Evolutionary conservation across 2,329 filamentous ascomycete genomes (phyloP).

Genomic region (Neospermospora avenae): DNA sequence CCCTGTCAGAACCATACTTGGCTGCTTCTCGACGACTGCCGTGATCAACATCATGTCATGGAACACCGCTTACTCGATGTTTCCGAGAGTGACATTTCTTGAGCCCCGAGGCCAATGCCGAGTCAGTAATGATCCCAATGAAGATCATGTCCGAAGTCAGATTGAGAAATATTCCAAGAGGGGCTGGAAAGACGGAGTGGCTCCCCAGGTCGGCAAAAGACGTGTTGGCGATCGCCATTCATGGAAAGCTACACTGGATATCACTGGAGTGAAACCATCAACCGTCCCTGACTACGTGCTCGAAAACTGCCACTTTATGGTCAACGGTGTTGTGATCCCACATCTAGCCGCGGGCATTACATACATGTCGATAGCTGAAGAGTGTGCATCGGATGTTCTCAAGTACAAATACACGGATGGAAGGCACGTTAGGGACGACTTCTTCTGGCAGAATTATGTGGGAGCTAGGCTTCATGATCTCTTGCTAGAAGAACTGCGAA

Average conservation of each 20-base stretch:
- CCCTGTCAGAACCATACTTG: background rate
- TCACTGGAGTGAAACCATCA: background rate
- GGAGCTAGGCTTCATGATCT: background rate
- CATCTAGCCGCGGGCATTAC: background rate
- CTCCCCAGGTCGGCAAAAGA: background rate
- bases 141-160: background rate
- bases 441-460: background rate
- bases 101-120: background rate
- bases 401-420: background rate
- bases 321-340: background rate
- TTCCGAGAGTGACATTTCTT: conserved; percentile 6
- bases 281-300: conserved; percentile 6
- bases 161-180: background rate
- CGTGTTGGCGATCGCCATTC: background rate
- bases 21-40: conserved; percentile 3
- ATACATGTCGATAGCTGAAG: background rate
- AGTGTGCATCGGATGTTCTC: background rate
- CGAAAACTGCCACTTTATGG: background rate
- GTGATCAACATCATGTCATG: conserved; percentile 11
- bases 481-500: background rate
- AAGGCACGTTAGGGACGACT: background rate
- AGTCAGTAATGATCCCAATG: background rate
- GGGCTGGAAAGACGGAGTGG: background rate
- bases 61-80: conserved; percentile 14
- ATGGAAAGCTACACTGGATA: conserved; percentile 1